Base-by-base conservation (phyloP, 2,329 filamentous ascomycete genomes). In the Leptodontidium sp. region DNA sequence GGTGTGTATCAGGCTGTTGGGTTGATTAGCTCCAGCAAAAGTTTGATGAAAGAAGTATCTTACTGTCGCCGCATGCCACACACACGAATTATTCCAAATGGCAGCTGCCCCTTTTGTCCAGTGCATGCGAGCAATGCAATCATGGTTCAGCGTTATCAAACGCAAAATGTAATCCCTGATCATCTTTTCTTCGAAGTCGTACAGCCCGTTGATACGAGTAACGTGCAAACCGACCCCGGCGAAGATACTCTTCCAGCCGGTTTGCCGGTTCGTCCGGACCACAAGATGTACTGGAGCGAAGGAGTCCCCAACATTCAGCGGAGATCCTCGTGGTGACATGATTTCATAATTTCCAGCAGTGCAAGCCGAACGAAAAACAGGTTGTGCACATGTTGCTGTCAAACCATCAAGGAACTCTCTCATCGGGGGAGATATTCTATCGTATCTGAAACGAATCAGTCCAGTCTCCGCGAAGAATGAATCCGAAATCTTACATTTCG, bases 51-150 rank as follows among this genome's bases (percentile, higher is more conserved):
- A 9, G 7, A 12, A n/a, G 17, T 35, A 7, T 35, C 78, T 74
- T 68, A 78, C 77, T 0, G 85, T 87, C 0, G 85, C 84, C 32
- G 82, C 82, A 74, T 87, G 86, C 79, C 83, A 86, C 35, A 80
- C 82, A 71, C 81, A 83, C 26, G 85, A 76, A 71, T 88, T 88
- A 70, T 88, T 86, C 86, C 86, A 88, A 71, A 88, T 86, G 0
- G 84, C 81, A 12, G 76, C 65, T 57, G 79, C 79, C 50, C 79
- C 77, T 55, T 75, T 72, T 66, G 76, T 74, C 78, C 77, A 79
- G 49, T 75, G 74, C 59, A 77, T 64, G 17, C 78, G 53, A 17
- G 86, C 83, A 76, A 87, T 84, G 61, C 87, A 77, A 73, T 86
- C 84, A 72, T 87, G 85, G 75, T 87, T 86, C 74, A 85, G 80